phyloP scores from a whole-genome alignment of 2,329 filamentous ascomycete genomes.

The Pyricularia sp. region DNA sequence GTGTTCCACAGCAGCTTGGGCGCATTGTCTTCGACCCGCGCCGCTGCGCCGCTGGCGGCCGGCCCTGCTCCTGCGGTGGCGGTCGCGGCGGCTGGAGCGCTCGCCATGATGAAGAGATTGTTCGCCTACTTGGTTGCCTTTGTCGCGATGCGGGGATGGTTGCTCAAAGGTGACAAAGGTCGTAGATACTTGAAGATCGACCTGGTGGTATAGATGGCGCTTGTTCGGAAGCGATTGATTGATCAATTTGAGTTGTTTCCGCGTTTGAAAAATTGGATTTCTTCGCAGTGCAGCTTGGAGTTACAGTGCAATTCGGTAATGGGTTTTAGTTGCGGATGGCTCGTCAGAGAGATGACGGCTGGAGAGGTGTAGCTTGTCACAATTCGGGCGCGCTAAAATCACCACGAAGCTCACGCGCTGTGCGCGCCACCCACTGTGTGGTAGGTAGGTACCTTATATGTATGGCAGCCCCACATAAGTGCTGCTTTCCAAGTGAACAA shows the following conservation, averaged over 20 bases:
- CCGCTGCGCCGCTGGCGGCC: slow-evolving; percentile 4
- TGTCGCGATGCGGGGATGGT: not conserved
- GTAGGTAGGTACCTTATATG: no score
- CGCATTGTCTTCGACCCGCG: slow-evolving; percentile 14
- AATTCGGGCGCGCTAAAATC: not conserved
- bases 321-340: not conserved
- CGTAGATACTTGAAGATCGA: not conserved
- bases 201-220: not conserved
- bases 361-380: not conserved
- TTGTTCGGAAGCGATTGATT: not conserved
- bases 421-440: not conserved
- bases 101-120: not conserved
- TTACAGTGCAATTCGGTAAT: not conserved
- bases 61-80: not conserved
- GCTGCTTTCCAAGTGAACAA: not conserved
- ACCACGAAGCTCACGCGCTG: not conserved
- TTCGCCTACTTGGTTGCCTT: not conserved
- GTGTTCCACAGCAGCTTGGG: slow-evolving; percentile 76
- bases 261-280: not conserved
- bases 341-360: not conserved
- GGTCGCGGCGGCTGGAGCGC: not conserved
- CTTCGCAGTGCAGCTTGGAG: not conserved
- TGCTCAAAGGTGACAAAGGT: not conserved
- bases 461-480: not conserved
- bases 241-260: not conserved